phyloP scores from a whole-genome alignment of 192 early-diverging fungal genomes.

The Irineochytrium annulatum region DNA sequence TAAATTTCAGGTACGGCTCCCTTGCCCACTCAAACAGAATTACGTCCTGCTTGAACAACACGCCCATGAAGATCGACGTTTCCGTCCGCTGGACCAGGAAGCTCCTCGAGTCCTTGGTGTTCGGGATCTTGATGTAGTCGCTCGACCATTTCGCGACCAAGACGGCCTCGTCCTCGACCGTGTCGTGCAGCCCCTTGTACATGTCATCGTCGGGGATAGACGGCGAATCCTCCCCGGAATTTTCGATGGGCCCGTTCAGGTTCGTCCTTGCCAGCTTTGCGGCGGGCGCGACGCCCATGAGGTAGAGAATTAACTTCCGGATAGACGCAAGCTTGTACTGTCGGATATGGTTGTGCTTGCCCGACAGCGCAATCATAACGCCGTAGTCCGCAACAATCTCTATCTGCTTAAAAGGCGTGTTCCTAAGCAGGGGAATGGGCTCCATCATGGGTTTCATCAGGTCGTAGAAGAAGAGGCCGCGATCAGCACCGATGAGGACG shows the following conservation, averaged over 20 bases:
- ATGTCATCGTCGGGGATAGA: conserved; percentile 31
- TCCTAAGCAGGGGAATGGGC: conserved; percentile 45
- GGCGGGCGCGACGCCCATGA: conserved; percentile 33
- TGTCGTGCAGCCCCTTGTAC: conserved; percentile 25
- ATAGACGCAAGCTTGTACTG: conserved; percentile 55
- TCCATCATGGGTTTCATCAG: conserved; percentile 31
- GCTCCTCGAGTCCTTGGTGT: conserved; percentile 46
- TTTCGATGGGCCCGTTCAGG: conserved; percentile 22
- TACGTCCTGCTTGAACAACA: conserved; percentile 46
- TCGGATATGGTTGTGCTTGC: conserved; percentile 56
- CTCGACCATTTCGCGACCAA: conserved; percentile 43
- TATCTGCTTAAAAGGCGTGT: conserved; percentile 57
- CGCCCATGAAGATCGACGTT: conserved; percentile 48
- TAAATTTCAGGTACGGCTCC: conserved; percentile 61
- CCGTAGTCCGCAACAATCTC: conserved; percentile 53
- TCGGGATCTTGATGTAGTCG: conserved; percentile 60
- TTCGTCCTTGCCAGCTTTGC: conserved; percentile 33
- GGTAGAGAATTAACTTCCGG: conserved; percentile 51
- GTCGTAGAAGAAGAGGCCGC: conserved; percentile 54
- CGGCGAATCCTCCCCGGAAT: conserved; percentile 2
- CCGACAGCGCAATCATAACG: conserved; percentile 53
- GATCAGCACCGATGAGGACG: conserved; percentile 50
- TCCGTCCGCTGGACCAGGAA: conserved; percentile 56
- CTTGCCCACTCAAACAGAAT: conserved; percentile 63
- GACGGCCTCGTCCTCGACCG: conserved; percentile 38